A percentile compares a stretch with the other conserved stretches of the same genome.
Conservation (phyloP, 352 stramenopile genomes). For the Salisapilia sapeloensis region DNA sequence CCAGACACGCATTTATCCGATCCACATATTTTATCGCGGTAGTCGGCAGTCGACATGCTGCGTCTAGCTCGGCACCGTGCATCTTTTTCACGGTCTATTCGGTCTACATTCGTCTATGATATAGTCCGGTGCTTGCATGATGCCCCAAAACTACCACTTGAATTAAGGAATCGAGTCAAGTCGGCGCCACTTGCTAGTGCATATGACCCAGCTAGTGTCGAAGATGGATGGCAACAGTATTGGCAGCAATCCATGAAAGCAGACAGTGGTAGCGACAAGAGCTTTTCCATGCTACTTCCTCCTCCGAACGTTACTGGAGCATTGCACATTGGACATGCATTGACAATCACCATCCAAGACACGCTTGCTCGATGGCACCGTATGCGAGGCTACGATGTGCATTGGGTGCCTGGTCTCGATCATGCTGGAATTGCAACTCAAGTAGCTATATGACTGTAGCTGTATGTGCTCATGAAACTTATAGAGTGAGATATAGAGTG, state of each 20-base stretch:
- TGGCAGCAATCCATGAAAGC: slow-evolving; percentile 33
- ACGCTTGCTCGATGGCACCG: slow-evolving; percentile 92
- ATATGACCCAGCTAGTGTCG: slow-evolving; percentile 48
- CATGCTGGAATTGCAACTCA: slow-evolving; percentile 99
- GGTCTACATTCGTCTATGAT: no score
- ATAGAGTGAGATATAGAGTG: slow-evolving; percentile 29
- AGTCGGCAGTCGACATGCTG: no score
- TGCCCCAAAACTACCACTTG: slow-evolving; percentile 13
- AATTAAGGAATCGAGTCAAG: slow-evolving; percentile 34
- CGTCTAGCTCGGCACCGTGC: no score
- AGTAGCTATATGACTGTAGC: slow-evolving; percentile 3
- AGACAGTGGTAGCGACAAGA: slow-evolving; percentile 5
- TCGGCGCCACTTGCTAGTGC: slow-evolving; percentile 23
- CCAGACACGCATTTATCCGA: no score
- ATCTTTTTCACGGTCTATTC: no score
- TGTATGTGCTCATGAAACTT: background rate
- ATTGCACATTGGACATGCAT: slow-evolving; percentile 94
- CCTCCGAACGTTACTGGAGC: slow-evolving; percentile 96
- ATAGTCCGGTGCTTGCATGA: no score
- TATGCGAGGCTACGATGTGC: slow-evolving; percentile 94
- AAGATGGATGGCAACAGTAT: slow-evolving; percentile 51
- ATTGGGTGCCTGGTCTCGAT: slow-evolving; percentile 95
- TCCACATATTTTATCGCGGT: no score
- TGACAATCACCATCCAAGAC: slow-evolving; percentile 97
- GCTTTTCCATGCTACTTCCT: slow-evolving; percentile 83